Conservation (phyloP, 208 protist genomes). For the Crithidia mellificae region DNA sequence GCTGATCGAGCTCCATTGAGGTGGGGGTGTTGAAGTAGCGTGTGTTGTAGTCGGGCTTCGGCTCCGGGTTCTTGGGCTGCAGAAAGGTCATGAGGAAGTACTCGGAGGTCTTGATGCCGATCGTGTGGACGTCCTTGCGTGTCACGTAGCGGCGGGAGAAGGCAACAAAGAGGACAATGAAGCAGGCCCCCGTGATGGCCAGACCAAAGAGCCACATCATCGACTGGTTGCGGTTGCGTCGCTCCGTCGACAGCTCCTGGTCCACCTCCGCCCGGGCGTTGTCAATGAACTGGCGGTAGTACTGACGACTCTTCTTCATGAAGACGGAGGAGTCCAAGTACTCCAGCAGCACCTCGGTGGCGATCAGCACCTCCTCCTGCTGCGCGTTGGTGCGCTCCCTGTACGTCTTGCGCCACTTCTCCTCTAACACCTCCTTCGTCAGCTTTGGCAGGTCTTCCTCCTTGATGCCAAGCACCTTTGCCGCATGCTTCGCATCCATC, state of each 20-base stretch:
- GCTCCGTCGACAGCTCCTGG: conserved; percentile 44
- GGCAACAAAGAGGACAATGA: conserved; percentile 55
- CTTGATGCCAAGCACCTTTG: conserved; percentile 81
- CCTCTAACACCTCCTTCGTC: conserved; percentile 49
- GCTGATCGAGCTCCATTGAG: conserved; percentile 69
- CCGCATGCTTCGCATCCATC: conserved; percentile 80
- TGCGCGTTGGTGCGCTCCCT: conserved; percentile 50
- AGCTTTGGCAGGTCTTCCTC: conserved; percentile 70
- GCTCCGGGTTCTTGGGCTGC: conserved; percentile 80
- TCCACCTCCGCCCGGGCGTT: conserved; percentile 67
- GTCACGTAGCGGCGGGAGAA: conserved; percentile 59
- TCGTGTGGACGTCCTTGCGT: conserved; percentile 54
- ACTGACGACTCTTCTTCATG: conserved; percentile 80
- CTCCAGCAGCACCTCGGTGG: conserved; percentile 83
- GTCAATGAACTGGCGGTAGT: conserved; percentile 79
- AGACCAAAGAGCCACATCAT: conserved; percentile 60
- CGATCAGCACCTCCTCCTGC: conserved; percentile 80
- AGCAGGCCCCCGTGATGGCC: conserved; percentile 47
- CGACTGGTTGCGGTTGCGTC: conserved; percentile 32
- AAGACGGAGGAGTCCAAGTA: conserved; percentile 77
- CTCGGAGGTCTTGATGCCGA: conserved; percentile 56
- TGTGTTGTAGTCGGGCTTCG: conserved; percentile 77
- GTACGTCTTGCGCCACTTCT: conserved; percentile 65
- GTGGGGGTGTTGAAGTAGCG: conserved; percentile 81
- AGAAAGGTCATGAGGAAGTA: conserved; percentile 78